Evolutionary conservation across 2,329 filamentous ascomycete species (phyloP), one percentile per base, ranked within the genome.

Genomic region (Hysterium pulicare): DNA sequence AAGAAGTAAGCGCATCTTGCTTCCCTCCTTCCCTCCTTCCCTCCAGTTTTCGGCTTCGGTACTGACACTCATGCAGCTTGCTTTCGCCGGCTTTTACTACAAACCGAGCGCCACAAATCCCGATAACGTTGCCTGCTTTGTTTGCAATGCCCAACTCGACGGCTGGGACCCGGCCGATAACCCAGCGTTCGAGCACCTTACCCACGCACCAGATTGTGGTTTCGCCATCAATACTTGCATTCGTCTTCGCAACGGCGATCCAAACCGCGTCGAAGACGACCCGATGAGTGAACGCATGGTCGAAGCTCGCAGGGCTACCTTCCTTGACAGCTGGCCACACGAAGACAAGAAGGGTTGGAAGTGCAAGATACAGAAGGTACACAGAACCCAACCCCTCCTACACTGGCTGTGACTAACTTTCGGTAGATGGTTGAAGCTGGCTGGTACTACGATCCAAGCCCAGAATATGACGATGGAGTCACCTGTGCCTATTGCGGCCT

Each of bases 81-180:
- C 93, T 4, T 82, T 81, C 59, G 91, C 93, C 43, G 93, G 93
- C 28, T 95, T 98, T 71, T 93, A 85, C 70, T 97, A 88, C 70
- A 80, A 83, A 47, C 91, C 93, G 2, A 81, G 79, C 11, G 75
- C 80, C 39, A 77, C 81, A 35, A 87, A 83, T 58, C 84, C 84
- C 28, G 93, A 98, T 66, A 97, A 97, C 66, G 87, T 87, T 36
- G 79, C 82, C 53, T 98, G 93, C 66, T 97, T 94, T 67, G 76
- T 90, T 28, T 98, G 93, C 70, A 74, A 82, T 48, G 86, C 88
- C 62, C 81, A 84, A 42, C 77, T 98, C 10, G 90, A 94, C 62
- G 90, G 90, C 46, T 98, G 93, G 93, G 91, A 97, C 58, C 77
- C 84, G 30, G 82, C 83, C 17, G 93, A 98, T 61, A 81, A 89